Evolutionary conservation across 2,329 filamentous ascomycete species (phyloP).

Genomic region (Aspergillus texensis): DNA sequence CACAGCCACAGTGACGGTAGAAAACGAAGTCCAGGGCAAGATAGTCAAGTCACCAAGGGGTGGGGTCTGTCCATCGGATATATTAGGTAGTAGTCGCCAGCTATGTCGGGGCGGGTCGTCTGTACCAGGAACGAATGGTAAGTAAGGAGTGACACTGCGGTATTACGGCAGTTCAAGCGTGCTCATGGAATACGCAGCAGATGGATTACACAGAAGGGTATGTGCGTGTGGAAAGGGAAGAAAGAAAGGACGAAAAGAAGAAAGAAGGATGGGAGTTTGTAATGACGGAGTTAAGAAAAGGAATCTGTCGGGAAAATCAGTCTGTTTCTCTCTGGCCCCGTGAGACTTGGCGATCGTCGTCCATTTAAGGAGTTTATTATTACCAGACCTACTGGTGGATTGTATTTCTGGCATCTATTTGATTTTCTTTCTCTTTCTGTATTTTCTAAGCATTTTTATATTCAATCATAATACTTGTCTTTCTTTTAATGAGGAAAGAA

Average conservation of each 20-base stretch:
- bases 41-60: slow-evolving; percentile 14
- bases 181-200: not conserved
- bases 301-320: slow-evolving; percentile 21
- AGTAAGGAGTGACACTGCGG: slow-evolving; percentile 1
- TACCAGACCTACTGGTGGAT: not conserved
- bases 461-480: not conserved
- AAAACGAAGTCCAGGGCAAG: slow-evolving; percentile 7
- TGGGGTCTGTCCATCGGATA: slow-evolving; percentile 20
- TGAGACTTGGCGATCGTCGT: slow-evolving; percentile 20
- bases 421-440: not conserved
- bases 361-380: not conserved
- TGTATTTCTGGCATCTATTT: not conserved
- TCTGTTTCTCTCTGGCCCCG: slow-evolving; percentile 12
- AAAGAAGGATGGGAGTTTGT: slow-evolving; percentile 11
- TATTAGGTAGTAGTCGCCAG: slow-evolving; percentile 1
- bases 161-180: not conserved
- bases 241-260: slow-evolving; percentile 4
- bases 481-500: not conserved
- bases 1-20: not conserved
- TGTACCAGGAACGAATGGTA: slow-evolving; percentile 10
- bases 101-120: slow-evolving; percentile 4
- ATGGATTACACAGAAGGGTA: not conserved
- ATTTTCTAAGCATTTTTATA: not conserved
- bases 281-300: slow-evolving; percentile 12
- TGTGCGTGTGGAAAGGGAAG: not conserved